Evolutionary conservation across 805 yeast species (phyloP), one percentile per base, ranked within the genome.

Genomic region (Alloascoidea hylecoeti): DNA sequence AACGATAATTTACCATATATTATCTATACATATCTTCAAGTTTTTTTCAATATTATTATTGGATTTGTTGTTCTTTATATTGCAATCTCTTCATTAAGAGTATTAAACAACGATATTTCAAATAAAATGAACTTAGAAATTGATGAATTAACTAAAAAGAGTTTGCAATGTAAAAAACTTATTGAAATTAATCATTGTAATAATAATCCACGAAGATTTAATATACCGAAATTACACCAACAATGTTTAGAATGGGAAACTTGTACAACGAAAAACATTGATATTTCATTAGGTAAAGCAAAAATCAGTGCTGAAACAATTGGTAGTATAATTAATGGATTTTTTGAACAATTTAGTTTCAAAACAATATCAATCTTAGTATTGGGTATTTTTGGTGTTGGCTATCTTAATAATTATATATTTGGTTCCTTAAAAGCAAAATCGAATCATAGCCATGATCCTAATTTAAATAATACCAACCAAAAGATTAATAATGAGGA

Each of bases 1-100:
- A 23, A 23, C 30, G 30, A 23, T n/a, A 23, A 23, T n/a, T 9
- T 23, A n/a, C 30, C 30, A n/a, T 23, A 23, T n/a, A 23, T 23
- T 23, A n/a, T 23, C 13, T 23, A 9, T 23, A 9, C 30, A n/a
- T 23, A 23, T 23, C 30, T 23, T n/a, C 30, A 23, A n/a, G 13
- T 23, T 9, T 9, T n/a, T 9, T 9, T 23, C 30, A 23, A 23
- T n/a, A 9, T 23, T 9, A n/a, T 23, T 9, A 23, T 23, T n/a
- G 30, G 30, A 9, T 9, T 9, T n/a, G 30, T 23, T 9, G 30
- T 23, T 9, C 30, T 23, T 9, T 23, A 23, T n/a, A 9, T 23
- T 9, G 30, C 30, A n/a, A n/a, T 23, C 13, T 23, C 30, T 9
- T 23, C n/a, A 9, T n/a, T 23, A n/a, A 9, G 9, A 9, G n/a